Conservation (phyloP, 2,329 filamentous ascomycete species). For the Lasiodiplodia sp. region DNA sequence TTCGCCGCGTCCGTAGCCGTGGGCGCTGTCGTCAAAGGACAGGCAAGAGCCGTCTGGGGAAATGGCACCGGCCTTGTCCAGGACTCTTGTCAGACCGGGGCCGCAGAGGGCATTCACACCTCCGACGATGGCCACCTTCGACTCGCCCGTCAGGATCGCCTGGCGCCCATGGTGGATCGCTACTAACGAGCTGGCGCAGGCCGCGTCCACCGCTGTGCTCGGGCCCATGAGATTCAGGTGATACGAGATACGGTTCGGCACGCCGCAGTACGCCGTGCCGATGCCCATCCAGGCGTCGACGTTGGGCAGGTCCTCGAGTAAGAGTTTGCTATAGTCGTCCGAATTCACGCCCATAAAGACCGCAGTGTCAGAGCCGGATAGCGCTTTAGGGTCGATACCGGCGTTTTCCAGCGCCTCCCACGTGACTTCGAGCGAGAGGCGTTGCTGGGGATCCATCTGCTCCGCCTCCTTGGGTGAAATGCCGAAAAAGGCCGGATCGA, state of each 20-base stretch:
- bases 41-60: constrained; percentile 41
- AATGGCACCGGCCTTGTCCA: constrained; percentile 41
- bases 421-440: constrained; percentile 33
- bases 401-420: constrained; percentile 35
- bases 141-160: constrained; percentile 41
- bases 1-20: constrained; percentile 44
- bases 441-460: constrained; percentile 35
- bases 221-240: constrained; percentile 48
- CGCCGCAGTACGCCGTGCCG: constrained; percentile 48
- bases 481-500: constrained; percentile 39
- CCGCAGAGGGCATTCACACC: constrained; percentile 46
- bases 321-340: constrained; percentile 47
- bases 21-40: constrained; percentile 42
- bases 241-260: constrained; percentile 48
- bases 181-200: constrained; percentile 46
- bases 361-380: constrained; percentile 37
- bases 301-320: constrained; percentile 48
- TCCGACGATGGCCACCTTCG: constrained; percentile 40
- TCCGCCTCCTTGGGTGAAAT: constrained; percentile 33
- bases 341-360: constrained; percentile 39
- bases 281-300: constrained; percentile 52
- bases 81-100: constrained; percentile 44
- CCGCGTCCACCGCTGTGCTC: constrained; percentile 49
- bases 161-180: constrained; percentile 45
- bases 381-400: constrained; percentile 31